Evolutionary conservation across 495 filamentous ascomycete species (phyloP).

Genomic region (Talaromyces wortmannii): DNA sequence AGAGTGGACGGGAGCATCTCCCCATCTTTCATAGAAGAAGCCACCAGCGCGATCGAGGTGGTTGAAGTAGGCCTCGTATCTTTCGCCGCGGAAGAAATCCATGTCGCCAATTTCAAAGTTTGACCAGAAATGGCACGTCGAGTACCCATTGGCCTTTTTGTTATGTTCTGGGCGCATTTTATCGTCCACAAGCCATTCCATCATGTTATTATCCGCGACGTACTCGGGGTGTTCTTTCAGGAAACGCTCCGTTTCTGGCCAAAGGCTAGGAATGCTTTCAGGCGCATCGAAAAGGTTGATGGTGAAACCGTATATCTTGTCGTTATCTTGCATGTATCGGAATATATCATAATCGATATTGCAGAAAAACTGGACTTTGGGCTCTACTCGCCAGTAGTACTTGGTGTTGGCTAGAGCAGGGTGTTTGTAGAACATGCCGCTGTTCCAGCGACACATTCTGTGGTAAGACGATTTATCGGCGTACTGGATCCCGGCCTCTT

Average conservation of each 20-base stretch:
- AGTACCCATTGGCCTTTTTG: slow-evolving; percentile 78
- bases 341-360: slow-evolving; percentile 98
- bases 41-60: slow-evolving; percentile 85
- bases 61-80: slow-evolving; percentile 94
- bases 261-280: slow-evolving; percentile 77
- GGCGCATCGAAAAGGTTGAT: slow-evolving; percentile 96
- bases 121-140: slow-evolving; percentile 99
- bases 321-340: slow-evolving; percentile 93
- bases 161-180: slow-evolving; percentile 73
- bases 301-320: slow-evolving; percentile 98
- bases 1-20: slow-evolving; percentile 88
- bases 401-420: slow-evolving; percentile 72
- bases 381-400: slow-evolving; percentile 99
- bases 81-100: slow-evolving; percentile 86
- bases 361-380: slow-evolving; percentile 99
- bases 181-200: slow-evolving; percentile 79
- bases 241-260: slow-evolving; percentile 91
- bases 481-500: slow-evolving; percentile 85
- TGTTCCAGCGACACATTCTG: slow-evolving; percentile 99
- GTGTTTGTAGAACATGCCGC: slow-evolving; percentile 95
- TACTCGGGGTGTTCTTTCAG: slow-evolving; percentile 77
- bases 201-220: slow-evolving; percentile 74
- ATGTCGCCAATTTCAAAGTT: slow-evolving; percentile 98
- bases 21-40: slow-evolving; percentile 93
- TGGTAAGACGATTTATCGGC: slow-evolving; percentile 84